These are phyloP conservation scores for Zygoascus tannicola DNA, from an alignment of 805 yeast genomes.

Conservation along the genomic window DNA sequence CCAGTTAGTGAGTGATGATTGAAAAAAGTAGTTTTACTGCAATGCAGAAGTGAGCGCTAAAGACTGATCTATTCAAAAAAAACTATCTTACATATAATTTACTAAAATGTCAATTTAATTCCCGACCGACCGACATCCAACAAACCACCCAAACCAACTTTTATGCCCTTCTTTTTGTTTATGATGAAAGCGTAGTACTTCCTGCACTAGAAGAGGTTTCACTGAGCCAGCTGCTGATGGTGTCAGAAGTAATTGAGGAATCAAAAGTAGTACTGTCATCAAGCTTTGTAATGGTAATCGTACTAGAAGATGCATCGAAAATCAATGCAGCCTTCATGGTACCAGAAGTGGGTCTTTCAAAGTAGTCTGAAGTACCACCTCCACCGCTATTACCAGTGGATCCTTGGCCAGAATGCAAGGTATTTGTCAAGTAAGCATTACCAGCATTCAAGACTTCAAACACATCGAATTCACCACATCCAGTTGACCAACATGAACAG, in stretches of 20 bases:
- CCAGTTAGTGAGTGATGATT: no score
- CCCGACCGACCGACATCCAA: no score
- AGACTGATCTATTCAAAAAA: no score
- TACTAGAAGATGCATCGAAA: slow-evolving; percentile 37
- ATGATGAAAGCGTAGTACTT: background rate
- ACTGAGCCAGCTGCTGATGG: slow-evolving; percentile 15
- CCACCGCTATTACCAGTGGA: slow-evolving; percentile 44
- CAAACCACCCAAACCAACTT: no score
- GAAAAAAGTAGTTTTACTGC: no score
- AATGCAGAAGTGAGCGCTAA: no score
- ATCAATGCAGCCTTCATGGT: slow-evolving; percentile 86
- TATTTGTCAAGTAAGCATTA: slow-evolving; percentile 63
- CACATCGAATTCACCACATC: slow-evolving; percentile 96
- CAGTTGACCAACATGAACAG: slow-evolving; percentile 95
- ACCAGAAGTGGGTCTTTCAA: slow-evolving; percentile 68
- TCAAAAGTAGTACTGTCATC: slow-evolving; percentile 12
- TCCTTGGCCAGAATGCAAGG: slow-evolving; percentile 81
- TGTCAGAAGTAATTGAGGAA: slow-evolving; percentile 4
- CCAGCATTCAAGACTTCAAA: slow-evolving; percentile 74
- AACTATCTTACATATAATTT: no score
- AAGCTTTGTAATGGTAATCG: slow-evolving; percentile 15
- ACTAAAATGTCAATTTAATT: no score
- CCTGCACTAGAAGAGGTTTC: background rate
- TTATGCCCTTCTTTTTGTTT: no score
- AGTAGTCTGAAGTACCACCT: slow-evolving; percentile 83